These are phyloP conservation scores for Myriosclerotinia curreyana DNA, from an alignment of 2,329 filamentous ascomycete genomes.

Conservation along the genomic window DNA sequence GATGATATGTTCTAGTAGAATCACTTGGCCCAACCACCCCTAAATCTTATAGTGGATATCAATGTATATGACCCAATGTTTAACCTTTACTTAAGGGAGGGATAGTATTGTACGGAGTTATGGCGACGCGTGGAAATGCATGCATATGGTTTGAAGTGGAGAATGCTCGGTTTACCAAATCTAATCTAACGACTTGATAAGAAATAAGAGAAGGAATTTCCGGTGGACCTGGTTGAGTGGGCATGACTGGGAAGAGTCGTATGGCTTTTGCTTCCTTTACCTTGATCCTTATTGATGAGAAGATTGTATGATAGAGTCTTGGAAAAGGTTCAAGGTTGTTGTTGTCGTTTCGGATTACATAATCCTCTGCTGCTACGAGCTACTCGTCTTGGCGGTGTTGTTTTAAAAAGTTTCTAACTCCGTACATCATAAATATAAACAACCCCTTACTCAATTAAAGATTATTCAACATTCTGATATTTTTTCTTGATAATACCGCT, in stretches of 20 bases:
- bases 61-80: no score
- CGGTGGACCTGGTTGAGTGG: background rate
- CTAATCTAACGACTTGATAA: background rate
- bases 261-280: background rate
- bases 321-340: background rate
- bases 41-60: no score
- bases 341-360: background rate
- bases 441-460: no score
- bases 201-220: background rate
- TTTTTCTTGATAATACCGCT: no score
- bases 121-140: slow-evolving; percentile 7
- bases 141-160: slow-evolving; percentile 12
- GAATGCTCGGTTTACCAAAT: background rate
- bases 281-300: background rate
- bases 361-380: background rate
- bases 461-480: no score
- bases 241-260: background rate
- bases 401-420: no score
- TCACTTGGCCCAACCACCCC: no score
- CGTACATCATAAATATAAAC: no score
- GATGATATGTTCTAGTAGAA: no score
- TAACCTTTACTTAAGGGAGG: no score
- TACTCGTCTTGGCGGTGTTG: background rate
- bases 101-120: no score
- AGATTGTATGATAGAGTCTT: background rate